phyloP scores from a whole-genome alignment of 2,329 filamentous ascomycete genomes.

The Fusarium agapanthi region DNA sequence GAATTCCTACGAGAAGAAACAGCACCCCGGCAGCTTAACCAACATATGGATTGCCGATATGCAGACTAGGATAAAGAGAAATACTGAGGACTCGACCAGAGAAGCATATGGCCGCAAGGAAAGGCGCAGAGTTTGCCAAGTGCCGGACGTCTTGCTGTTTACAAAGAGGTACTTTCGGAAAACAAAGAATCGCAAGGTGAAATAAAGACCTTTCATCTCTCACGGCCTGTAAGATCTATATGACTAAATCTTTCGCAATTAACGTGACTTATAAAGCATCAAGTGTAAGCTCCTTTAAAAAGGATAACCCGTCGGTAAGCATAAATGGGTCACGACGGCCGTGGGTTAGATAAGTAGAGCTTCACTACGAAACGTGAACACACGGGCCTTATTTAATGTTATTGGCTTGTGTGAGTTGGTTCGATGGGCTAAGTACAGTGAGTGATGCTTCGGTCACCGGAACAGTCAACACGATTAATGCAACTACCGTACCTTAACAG shows the following conservation, averaged over 20 bases:
- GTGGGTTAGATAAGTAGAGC: accelerated
- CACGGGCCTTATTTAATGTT: accelerated
- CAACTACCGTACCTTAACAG: accelerated
- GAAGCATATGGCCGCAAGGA: accelerated
- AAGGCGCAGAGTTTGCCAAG: accelerated
- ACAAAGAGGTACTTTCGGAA: accelerated
- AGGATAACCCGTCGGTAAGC: no score
- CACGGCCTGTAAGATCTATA: accelerated
- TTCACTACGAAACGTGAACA: accelerated
- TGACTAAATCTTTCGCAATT: neutral
- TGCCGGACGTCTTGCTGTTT: accelerated
- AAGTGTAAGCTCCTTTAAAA: neutral
- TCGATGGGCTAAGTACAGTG: neutral
- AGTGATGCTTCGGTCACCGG: neutral
- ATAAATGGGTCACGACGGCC: accelerated
- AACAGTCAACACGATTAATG: no score
- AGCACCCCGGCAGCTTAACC: accelerated
- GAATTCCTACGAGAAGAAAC: neutral
- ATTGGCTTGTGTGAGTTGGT: neutral
- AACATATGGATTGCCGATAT: neutral
- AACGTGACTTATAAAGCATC: no score
- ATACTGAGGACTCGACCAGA: accelerated
- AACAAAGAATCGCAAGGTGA: accelerated
- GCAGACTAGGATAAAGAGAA: accelerated
- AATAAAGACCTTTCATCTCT: accelerated